Conservation (phyloP, 768 basidiomycete genomes). For the Tylopilus intermedius region DNA sequence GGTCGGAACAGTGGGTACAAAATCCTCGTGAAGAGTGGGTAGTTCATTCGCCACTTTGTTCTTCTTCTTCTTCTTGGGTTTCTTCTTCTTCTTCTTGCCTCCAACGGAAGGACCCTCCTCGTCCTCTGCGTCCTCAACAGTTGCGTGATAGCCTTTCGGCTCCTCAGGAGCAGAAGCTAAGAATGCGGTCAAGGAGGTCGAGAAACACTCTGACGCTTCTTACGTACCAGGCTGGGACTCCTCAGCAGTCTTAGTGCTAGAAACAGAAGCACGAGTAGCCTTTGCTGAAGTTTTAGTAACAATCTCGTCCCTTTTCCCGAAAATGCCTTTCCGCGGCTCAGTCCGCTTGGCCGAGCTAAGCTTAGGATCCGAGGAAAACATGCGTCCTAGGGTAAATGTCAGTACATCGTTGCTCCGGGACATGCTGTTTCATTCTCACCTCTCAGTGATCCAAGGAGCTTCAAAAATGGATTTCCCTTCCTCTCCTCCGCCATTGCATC, state of each 20-base stretch:
- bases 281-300: slow-evolving; percentile 10
- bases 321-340: slow-evolving; percentile 29
- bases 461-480: slow-evolving; percentile 75
- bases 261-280: slow-evolving; percentile 1
- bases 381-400: slow-evolving; percentile 46
- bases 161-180: slow-evolving; percentile 22
- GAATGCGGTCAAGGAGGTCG: background rate
- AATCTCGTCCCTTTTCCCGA: slow-evolving; percentile 18
- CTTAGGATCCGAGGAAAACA: slow-evolving; percentile 50
- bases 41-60: slow-evolving; percentile 32
- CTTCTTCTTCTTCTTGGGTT: slow-evolving; percentile 75
- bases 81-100: slow-evolving; percentile 57
- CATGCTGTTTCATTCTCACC: slow-evolving; percentile 36
- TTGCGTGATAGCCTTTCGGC: slow-evolving; percentile 37
- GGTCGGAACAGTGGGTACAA: slow-evolving; percentile 12
- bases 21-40: slow-evolving; percentile 22
- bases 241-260: slow-evolving; percentile 9
- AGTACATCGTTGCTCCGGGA: background rate
- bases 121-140: slow-evolving; percentile 71
- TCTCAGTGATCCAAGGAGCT: slow-evolving; percentile 67
- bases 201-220: background rate
- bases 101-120: slow-evolving; percentile 40
- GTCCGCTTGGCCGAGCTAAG: slow-evolving; percentile 36
- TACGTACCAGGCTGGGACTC: slow-evolving; percentile 13
- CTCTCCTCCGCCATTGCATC: slow-evolving; percentile 43